Evolutionary conservation across 2,329 filamentous ascomycete genomes (phyloP), one percentile per base, ranked within the genome.

Genomic region (Fusarium chlamydosporum): DNA sequence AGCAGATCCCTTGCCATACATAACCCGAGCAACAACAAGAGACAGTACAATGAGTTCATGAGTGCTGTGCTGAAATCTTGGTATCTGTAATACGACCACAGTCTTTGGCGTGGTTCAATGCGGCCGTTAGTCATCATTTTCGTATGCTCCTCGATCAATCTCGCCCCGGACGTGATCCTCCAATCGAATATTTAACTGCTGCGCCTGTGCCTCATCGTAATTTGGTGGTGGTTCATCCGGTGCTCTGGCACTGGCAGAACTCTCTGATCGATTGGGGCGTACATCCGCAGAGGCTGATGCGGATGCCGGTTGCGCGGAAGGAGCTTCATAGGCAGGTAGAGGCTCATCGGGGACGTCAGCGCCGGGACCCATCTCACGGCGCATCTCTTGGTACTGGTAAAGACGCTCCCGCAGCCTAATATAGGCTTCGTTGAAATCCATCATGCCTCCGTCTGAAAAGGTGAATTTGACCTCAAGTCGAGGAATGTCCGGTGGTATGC

Each of bases 381-480:
- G 90, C 61, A 92, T 86, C 57, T 96, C 92, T 37, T 94, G 88
- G 9, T 90, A 93, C 74, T 97, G 93, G 68, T 91, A 87, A 57
- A 97, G 82, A 8, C 93, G 87, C 76, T 97, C 94, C 76, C 93
- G 94, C 68, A 97, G 89, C 57, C 91, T 86, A 74, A 96, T 93
- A 75, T 94, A 97, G 53, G 88, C 88, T 51, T 88, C 87, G 74
- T 94, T 91, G 76, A 97, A 98, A 72, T 97, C 94, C 78, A 92
- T 96, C 61, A 94, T 94, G n/a, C 95, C 95, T 42, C 95, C 95
- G 67, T 98, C 94, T 76, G 94, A 94, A 83, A 98, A 98, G 23
- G 91, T 94, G 74, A 97, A 86, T 77, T 92, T 94, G 70, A 97
- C 79, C 74, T 96, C 93, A 42, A 97, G 84, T 29, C 90, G 88